Evolutionary conservation across 768 basidiomycete genomes (phyloP), one percentile per base, ranked within the genome.

Genomic region (Rhodosporidiobolus odoratus): DNA sequence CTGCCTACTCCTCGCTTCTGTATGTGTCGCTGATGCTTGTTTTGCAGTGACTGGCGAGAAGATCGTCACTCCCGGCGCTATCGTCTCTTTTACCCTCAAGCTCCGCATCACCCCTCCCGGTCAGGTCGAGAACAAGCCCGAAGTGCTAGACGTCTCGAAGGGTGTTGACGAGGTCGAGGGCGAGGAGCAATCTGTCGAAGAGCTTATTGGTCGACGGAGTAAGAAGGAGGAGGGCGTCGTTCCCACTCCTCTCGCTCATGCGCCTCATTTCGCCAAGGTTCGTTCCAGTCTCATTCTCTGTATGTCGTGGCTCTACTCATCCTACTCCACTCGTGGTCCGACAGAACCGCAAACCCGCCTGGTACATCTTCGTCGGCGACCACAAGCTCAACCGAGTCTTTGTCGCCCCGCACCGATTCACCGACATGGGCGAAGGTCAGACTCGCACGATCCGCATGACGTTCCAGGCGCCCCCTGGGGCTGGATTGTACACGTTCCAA

Each of bases 231-330:
- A 75, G 21, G 77, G 77, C 48, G 66, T 73, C 45, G 65, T 60
- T 6, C 74, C 66, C 3, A 75, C 69, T 74, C 81, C 16, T 81
- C 81, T 61, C 68, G 92, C 89, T n/a, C 94, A 99, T 78, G 91
- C 94, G 12, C 95, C 95, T 8, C 84, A 85, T 77, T 98, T 92
- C 92, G 92, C 95, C 65, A 85, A 84, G 69, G 92, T 94, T 76
- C 53, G 88, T 82, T 48, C 50, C 17, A 34, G 13, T 58, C 34
- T 40, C 34, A 56, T 43, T 21, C 23, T 17, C 6, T 30, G 48
- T 2, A 27, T 9, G 12, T 30, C 10, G 71, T 27, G 30, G 16
- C 30, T 16, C 19, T 23, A 4, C 32, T 35, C 68, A n/a, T 45
- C 48, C n/a, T 17, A 27, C 37, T 43, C 25, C 17, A 21, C 37